Percentiles rank a stretch among this genome's conserved stretches.
These are phyloP conservation scores for Lumnitzera littorea DNA, from an alignment of 345 rosid genomes.

Conservation along the genomic window DNA sequence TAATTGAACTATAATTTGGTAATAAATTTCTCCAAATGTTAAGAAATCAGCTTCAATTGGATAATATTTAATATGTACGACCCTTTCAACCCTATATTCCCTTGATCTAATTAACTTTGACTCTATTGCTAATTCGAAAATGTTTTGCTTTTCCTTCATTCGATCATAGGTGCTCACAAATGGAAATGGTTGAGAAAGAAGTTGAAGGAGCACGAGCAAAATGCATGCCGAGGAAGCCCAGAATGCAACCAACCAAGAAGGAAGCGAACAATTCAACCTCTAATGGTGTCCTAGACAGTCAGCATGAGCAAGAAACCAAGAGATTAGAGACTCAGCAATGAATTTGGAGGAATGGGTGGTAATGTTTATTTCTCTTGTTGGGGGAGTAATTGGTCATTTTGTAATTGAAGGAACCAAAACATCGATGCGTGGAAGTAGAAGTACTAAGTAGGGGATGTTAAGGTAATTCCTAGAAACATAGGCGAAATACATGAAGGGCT, in stretches of 20 bases:
- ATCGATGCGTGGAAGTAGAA: too few relatives aligned
- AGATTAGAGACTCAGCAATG: background rate
- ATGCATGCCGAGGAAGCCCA: conserved; percentile 22
- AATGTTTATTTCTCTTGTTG: background rate
- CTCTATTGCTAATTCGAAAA: background rate
- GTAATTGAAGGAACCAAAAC: too few relatives aligned
- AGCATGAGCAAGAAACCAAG: background rate
- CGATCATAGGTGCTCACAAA: conserved; percentile 15
- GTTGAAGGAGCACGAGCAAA: conserved; percentile 17
- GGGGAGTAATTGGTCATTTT: background rate
- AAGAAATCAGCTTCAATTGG: too few relatives aligned
- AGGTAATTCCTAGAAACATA: background rate
- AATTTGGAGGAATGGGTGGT: background rate
- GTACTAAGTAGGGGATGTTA: background rate
- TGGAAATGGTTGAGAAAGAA: conserved; percentile 14
- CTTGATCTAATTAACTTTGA: too few relatives aligned
- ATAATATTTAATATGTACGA: too few relatives aligned
- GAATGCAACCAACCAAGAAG: conserved; percentile 3
- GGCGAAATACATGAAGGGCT: background rate
- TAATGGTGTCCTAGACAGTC: too few relatives aligned
- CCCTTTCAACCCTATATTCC: too few relatives aligned
- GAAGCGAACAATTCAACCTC: background rate
- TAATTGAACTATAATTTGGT: too few relatives aligned
- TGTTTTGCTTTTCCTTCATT: background rate
- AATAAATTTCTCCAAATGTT: too few relatives aligned